Evolutionary conservation across 2,329 filamentous ascomycete species (phyloP).

Genomic region (Pseudomassariella vexata): DNA sequence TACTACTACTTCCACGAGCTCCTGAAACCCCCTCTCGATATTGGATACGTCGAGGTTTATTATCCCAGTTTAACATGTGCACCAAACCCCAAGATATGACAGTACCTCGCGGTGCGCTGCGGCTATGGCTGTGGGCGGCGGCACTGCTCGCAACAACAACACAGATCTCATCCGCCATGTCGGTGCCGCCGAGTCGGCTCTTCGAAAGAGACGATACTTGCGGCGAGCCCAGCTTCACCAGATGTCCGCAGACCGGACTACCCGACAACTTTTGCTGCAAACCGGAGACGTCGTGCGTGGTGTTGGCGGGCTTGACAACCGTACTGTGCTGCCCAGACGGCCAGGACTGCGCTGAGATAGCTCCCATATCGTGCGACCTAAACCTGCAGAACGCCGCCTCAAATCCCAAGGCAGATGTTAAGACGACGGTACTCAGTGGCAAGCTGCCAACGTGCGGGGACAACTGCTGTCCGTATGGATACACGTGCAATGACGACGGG

Average conservation of each 20-base stretch:
- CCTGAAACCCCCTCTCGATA: no score
- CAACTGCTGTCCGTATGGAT: constrained; percentile 70
- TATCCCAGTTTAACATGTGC: no score
- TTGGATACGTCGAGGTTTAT: no score
- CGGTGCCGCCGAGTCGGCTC: constrained; percentile 28
- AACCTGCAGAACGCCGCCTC: constrained; percentile 51
- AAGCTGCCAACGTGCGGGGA: constrained; percentile 51
- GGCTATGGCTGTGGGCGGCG: constrained; percentile 28
- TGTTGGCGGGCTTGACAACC: constrained; percentile 59
- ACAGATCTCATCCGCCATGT: constrained; percentile 29
- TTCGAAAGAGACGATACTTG: constrained; percentile 45
- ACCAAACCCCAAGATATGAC: constrained; percentile 19
- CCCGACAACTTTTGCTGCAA: constrained; percentile 65
- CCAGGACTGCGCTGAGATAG: constrained; percentile 52
- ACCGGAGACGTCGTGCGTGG: constrained; percentile 45
- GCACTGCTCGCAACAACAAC: constrained; percentile 30
- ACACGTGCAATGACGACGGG: constrained; percentile 47
- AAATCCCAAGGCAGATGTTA: constrained; percentile 54
- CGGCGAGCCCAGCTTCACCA: constrained; percentile 35
- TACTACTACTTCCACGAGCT: no score
- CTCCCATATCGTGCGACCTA: constrained; percentile 60
- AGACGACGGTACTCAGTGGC: constrained; percentile 57
- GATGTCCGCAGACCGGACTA: constrained; percentile 47
- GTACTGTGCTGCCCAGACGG: constrained; percentile 64
- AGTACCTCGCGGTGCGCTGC: constrained; percentile 22